Evolutionary conservation across 768 basidiomycete genomes (phyloP), one percentile per base, ranked within the genome.

Genomic region (Agaricus subrufescens): DNA sequence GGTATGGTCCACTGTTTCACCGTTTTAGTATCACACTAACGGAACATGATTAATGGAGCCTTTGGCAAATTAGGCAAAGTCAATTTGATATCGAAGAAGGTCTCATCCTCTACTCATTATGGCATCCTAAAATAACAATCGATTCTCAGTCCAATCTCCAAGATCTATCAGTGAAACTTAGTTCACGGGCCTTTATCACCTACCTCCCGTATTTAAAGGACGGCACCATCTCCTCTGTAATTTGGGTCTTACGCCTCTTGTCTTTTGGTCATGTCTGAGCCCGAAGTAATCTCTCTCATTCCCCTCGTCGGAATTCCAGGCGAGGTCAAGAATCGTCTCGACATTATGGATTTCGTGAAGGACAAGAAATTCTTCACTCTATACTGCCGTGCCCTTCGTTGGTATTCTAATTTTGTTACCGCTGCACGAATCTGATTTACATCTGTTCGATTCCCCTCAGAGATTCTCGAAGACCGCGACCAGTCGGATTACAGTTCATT

Each of bases 381-480:
- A 5, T 82, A 77, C 57, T 64, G 81, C 45, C 79, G 78, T 57
- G 80, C 79, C 1, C 70, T 81, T 44, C 62, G 80, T 81, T 46
- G 50, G 78, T 68, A 0, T 29, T 11, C 30, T 15, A 46, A 45
- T 40, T 25, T 39, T 43, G 15, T 14, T n/a, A 39, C 10, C 19
- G 11, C 30, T 11, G n/a, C 34, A 4, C 29, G 14, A 3, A 27
- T 50, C 50, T 19, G 6, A 40, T 23, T 10, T 38, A 31, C 4
- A 19, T 30, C 25, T 2, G 34, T 34, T 7, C 7, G 7, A 6
- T 34, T 34, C 11, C 34, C 7, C 11, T 34, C 26, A 76, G 72
- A 64, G 57, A 52, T 54, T 10, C 71, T 75, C 60, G 68, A 65
- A 48, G 52, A 57, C 50, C 54, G 66, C 34, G 39, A 65, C 11